These are phyloP conservation scores for Chrysopogon serrulatus DNA, from an alignment of 176 grass and related monocot genomes.

Conservation along the genomic window DNA sequence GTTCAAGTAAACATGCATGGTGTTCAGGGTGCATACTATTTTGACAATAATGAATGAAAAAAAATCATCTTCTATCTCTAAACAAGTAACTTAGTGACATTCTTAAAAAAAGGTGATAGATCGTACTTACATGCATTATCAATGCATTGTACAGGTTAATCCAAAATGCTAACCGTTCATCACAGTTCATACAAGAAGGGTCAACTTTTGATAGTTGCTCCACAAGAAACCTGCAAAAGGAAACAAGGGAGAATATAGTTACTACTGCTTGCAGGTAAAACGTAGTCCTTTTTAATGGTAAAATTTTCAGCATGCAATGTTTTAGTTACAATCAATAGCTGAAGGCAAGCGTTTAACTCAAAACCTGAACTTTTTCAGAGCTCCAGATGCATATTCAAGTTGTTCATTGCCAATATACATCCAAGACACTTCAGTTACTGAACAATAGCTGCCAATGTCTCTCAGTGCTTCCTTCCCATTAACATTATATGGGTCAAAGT, in stretches of 20 bases:
- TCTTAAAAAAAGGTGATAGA: background rate
- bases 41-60: background rate
- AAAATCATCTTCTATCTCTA: conserved; percentile 7
- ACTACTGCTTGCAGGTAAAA: background rate
- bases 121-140: conserved; percentile 91
- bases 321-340: background rate
- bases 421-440: conserved; percentile 79
- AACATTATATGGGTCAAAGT: conserved; percentile 77
- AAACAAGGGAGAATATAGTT: background rate
- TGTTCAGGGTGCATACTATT: background rate
- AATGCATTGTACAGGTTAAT: conserved; percentile 95
- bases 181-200: conserved; percentile 51
- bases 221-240: conserved; percentile 66
- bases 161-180: conserved; percentile 89
- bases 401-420: conserved; percentile 87
- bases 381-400: conserved; percentile 83
- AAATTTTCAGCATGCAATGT: background rate
- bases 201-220: conserved; percentile 80
- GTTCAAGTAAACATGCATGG: background rate
- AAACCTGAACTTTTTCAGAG: conserved; percentile 91
- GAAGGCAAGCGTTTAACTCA: conserved; percentile 1
- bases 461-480: conserved; percentile 63
- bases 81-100: background rate
- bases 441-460: conserved; percentile 77
- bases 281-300: background rate